Percentiles rank a stretch among this genome's conserved stretches.
These are phyloP conservation scores for Calocybe gambosa DNA, from an alignment of 1,284 basidiomycete species.

Conservation along the genomic window DNA sequence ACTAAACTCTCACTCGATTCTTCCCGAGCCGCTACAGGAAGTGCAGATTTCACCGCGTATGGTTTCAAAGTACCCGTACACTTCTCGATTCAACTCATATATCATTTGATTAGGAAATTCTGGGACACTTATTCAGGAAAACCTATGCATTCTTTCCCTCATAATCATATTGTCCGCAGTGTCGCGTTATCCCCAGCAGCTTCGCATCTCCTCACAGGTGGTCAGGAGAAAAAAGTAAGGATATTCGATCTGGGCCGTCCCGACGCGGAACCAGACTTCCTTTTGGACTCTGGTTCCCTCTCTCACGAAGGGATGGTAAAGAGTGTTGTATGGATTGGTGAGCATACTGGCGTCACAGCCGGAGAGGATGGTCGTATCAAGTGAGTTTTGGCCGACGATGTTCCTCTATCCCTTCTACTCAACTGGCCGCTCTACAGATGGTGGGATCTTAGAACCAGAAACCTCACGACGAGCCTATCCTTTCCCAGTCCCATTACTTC, in stretches of 20 bases:
- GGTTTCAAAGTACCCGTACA: constrained; percentile 24
- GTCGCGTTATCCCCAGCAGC: constrained; percentile 77
- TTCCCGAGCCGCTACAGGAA: constrained; percentile 85
- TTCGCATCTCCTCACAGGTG: constrained; percentile 80
- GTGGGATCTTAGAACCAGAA: constrained; percentile 90
- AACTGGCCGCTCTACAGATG: constrained; percentile 48
- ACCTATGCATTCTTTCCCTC: constrained; percentile 86
- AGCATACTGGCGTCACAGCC: constrained; percentile 81
- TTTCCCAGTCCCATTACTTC: constrained; percentile 84
- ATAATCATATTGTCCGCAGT: constrained; percentile 96
- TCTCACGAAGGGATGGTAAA: constrained; percentile 89
- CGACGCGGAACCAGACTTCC: constrained; percentile 81
- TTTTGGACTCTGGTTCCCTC: constrained; percentile 50
- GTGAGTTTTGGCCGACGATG: constrained; percentile 37
- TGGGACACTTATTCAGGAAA: constrained; percentile 96
- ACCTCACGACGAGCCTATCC: constrained; percentile 63
- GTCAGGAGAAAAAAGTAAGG: constrained; percentile 96
- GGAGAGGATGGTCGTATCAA: constrained; percentile 90
- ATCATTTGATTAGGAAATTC: constrained; percentile 63
- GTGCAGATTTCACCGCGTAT: constrained; percentile 97
- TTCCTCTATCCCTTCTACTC: not conserved
- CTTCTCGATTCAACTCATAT: constrained; percentile 6
- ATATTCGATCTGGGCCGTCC: constrained; percentile 86
- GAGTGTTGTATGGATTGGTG: constrained; percentile 90
- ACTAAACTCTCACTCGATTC: constrained; percentile 89